A percentile compares a stretch with the other conserved stretches of the same genome.
Evolutionary conservation across 176 grass and related monocot species (phyloP).

Genomic region (Otatea glauca): DNA sequence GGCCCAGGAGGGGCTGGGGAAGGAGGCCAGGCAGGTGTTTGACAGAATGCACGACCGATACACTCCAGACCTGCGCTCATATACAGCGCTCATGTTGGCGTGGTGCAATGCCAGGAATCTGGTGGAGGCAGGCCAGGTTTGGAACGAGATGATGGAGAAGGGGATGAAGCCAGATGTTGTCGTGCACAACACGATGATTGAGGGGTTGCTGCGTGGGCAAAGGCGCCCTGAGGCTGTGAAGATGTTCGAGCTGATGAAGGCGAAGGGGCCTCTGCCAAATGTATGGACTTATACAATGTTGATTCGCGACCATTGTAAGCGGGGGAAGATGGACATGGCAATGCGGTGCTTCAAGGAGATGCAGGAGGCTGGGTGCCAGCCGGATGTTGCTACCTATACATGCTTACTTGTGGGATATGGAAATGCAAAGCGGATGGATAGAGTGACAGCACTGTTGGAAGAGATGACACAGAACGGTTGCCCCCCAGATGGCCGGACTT

Average conservation of each 20-base stretch:
- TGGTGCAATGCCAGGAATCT: conserved; percentile 86
- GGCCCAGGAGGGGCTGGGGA: conserved; percentile 66
- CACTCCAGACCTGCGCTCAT: conserved; percentile 62
- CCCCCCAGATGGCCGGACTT: conserved; percentile 62
- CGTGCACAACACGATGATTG: conserved; percentile 83
- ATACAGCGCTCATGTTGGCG: conserved; percentile 64
- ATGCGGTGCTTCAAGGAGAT: conserved; percentile 70
- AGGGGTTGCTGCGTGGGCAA: conserved; percentile 74
- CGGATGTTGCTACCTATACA: conserved; percentile 63
- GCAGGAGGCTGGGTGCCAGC: conserved; percentile 52
- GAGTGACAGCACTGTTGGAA: conserved; percentile 62
- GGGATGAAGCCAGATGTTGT: conserved; percentile 73
- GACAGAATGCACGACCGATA: conserved; percentile 67
- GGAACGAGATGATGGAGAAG: conserved; percentile 89
- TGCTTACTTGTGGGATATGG: conserved; percentile 91
- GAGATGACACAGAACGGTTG: conserved; percentile 72
- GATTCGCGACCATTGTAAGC: conserved; percentile 75
- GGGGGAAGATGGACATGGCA: conserved; percentile 84
- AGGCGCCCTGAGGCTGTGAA: conserved; percentile 76
- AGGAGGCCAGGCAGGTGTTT: conserved; percentile 71
- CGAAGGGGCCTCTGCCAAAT: conserved; percentile 78
- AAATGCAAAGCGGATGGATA: conserved; percentile 78
- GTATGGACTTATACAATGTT: conserved; percentile 76
- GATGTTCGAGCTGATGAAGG: conserved; percentile 95
- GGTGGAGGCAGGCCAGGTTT: conserved; percentile 68